Percentiles rank a stretch among this genome's conserved stretches.
Evolutionary conservation across 148 eudicot genomes (phyloP).

Genomic region (Salicornia ramosissima): DNA sequence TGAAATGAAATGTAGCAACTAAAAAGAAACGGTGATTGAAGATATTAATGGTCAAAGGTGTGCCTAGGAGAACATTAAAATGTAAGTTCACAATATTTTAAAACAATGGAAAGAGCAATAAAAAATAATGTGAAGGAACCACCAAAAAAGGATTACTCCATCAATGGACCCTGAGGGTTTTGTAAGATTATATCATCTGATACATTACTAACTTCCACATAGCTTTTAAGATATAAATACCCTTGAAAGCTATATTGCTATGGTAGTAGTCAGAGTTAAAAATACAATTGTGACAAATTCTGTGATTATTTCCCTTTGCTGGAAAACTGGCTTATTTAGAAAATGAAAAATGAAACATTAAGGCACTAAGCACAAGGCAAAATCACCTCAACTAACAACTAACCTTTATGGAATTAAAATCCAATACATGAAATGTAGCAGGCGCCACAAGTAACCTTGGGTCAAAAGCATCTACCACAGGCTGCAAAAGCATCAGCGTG

Average conservation of each 20-base stretch:
- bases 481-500: constrained; percentile 43
- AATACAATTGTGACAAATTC: not conserved
- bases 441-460: constrained; percentile 95
- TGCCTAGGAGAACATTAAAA: too few relatives aligned
- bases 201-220: not conserved
- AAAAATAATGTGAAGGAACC: too few relatives aligned
- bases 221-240: not conserved
- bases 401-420: constrained; percentile 82
- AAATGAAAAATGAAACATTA: not conserved
- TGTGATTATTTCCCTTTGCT: too few relatives aligned
- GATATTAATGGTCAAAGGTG: too few relatives aligned
- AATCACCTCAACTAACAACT: not conserved
- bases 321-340: not conserved
- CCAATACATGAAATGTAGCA: constrained; percentile 70
- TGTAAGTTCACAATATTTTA: too few relatives aligned
- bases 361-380: not conserved
- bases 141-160: too few relatives aligned
- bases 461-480: constrained; percentile 99
- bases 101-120: too few relatives aligned
- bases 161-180: too few relatives aligned
- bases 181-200: not conserved
- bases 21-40: too few relatives aligned
- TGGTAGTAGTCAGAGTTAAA: not conserved
- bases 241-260: too few relatives aligned
- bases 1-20: too few relatives aligned